Base-by-base conservation (phyloP, 306 rosid species). In the Clitoria ternatea region DNA sequence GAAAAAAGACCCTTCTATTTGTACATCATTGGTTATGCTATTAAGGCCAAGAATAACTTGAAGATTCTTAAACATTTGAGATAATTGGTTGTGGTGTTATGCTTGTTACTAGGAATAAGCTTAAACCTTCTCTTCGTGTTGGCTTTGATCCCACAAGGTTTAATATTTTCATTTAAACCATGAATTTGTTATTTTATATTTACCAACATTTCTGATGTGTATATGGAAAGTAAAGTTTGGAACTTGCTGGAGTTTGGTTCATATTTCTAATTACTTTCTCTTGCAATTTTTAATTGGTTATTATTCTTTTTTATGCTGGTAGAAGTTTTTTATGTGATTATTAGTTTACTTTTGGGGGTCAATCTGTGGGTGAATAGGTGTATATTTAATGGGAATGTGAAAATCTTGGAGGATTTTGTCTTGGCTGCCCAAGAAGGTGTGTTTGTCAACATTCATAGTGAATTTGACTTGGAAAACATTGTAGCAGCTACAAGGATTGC, bases 101-200 rank as follows among this genome's bases (percentile, higher is more conserved):
- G 61, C 99, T 94, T 55, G 99, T 94, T 13, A 94, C 97, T 79
- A 97, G 96, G 15, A 94, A 94, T 33, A 97, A 94, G 83, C 90
- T 89, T 11, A 75, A 81, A 67, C 69, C 91, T 70, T 96, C 99
- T 65, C 96, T 89, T 65, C 85, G 60, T 36, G 96, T 96, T 29
- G 97, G 96, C 3, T 91, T 91, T 69, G 96, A 94, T 30, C 97
- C 99, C 67, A 87, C 88, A 23, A 91, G 77, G 99, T 88, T 84
- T 52, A 30, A 2, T 32, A n/a, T n/a, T n/a, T n/a, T 26, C 70
- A 32, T 30, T 59, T 15, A 30, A 59, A 2, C 64, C 29, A 15
- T 18, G 12, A 59, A 3, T 35, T 1, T 35, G 42, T 29, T 7
- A n/a, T 70, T 14, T 56, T 53, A 22, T 30, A 66, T 55, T 10